A percentile compares a stretch with the other conserved stretches of the same genome.
phyloP scores from a whole-genome alignment of 2,329 filamentous ascomycete species.

The Pseudocercospora fijiensis region DNA sequence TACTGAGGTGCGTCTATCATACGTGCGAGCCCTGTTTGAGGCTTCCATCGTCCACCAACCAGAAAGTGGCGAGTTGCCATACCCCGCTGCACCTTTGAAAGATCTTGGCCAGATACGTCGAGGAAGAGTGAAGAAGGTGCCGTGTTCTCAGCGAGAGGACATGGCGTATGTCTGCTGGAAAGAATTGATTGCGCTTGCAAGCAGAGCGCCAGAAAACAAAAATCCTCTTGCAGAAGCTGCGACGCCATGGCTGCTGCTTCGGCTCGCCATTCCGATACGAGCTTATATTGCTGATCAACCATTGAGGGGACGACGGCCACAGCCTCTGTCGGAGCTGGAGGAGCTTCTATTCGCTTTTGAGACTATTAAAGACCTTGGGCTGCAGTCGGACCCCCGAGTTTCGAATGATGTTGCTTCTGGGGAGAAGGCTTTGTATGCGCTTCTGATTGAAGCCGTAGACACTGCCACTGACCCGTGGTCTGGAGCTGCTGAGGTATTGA shows the following conservation, averaged over 20 bases:
- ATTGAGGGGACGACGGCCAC: constrained; percentile 81
- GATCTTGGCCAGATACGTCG: constrained; percentile 64
- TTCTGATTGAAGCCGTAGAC: constrained; percentile 64
- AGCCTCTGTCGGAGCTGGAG: constrained; percentile 74
- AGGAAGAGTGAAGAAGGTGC: constrained; percentile 69
- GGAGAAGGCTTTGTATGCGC: constrained; percentile 69
- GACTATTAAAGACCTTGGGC: constrained; percentile 64
- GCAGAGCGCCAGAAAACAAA: not conserved
- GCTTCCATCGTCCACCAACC: constrained; percentile 72
- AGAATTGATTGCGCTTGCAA: constrained; percentile 58
- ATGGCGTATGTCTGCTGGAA: constrained; percentile 81
- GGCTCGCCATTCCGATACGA: constrained; percentile 76
- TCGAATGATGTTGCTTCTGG: constrained; percentile 28
- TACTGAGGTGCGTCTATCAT: constrained; percentile 66
- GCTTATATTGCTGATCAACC: constrained; percentile 90
- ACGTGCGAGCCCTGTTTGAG: constrained; percentile 73
- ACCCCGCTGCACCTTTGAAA: constrained; percentile 56
- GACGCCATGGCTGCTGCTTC: constrained; percentile 77
- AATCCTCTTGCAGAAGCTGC: constrained; percentile 67
- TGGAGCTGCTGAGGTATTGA: constrained; percentile 53
- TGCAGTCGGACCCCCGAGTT: constrained; percentile 53
- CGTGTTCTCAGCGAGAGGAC: constrained; percentile 62
- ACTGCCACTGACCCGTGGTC: constrained; percentile 62
- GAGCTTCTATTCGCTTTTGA: constrained; percentile 73
- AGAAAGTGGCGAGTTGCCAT: constrained; percentile 60